These are phyloP conservation scores for Apiospora sp. DNA, from an alignment of 2,329 filamentous ascomycete genomes.

Conservation along the genomic window DNA sequence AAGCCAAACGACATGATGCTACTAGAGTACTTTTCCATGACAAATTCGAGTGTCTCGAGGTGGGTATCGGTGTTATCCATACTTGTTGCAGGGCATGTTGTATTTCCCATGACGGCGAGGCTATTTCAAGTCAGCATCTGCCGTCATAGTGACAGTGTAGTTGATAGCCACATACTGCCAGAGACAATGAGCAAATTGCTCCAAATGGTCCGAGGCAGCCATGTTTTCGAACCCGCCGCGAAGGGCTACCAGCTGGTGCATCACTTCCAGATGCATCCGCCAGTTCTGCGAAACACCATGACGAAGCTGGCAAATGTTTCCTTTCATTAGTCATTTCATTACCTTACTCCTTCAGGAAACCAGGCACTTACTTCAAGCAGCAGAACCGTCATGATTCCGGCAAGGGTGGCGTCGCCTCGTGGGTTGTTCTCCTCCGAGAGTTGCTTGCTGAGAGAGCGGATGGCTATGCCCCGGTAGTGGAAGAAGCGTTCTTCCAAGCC, in stretches of 20 bases:
- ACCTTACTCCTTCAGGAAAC: not conserved
- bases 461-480: constrained; percentile 40
- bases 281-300: constrained; percentile 43
- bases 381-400: constrained; percentile 43
- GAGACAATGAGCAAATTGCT: constrained; percentile 38
- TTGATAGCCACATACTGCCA: constrained; percentile 35
- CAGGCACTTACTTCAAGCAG: constrained; percentile 42
- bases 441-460: constrained; percentile 42
- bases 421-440: constrained; percentile 34
- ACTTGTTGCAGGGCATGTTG: constrained; percentile 45
- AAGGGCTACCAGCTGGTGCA: constrained; percentile 41
- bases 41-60: constrained; percentile 37
- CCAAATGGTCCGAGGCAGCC: constrained; percentile 30
- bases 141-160: not conserved
- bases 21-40: constrained; percentile 30
- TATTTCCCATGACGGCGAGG: constrained; percentile 45
- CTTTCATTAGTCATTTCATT: constrained; percentile 11
- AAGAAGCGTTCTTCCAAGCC: constrained; percentile 40
- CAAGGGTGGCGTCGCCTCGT: constrained; percentile 39
- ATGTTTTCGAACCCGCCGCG: constrained; percentile 43
- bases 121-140: constrained; percentile 35
- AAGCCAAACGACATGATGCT: constrained; percentile 37
- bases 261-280: constrained; percentile 46
- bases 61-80: constrained; percentile 37
- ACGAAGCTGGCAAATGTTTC: constrained; percentile 35